Conservation (phyloP, 2,329 filamentous ascomycete genomes). For the Coniochaeta prunicola region DNA sequence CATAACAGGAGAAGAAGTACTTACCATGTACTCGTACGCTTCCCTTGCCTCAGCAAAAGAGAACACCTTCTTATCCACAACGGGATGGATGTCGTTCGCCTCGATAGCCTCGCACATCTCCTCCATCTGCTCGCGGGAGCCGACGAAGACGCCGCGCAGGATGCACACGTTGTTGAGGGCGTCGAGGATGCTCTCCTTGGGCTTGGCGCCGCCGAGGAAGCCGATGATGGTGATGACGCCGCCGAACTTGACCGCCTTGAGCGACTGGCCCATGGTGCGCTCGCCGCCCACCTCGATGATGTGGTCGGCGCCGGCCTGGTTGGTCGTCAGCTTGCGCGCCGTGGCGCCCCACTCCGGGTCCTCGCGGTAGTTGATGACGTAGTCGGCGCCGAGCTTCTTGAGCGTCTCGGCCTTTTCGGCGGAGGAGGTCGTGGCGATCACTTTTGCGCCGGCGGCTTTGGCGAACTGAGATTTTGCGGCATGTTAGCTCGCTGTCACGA, state of each 20-base stretch:
- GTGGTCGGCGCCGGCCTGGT: constrained; percentile 39
- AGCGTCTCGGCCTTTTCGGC: constrained; percentile 39
- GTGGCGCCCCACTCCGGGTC: constrained; percentile 45
- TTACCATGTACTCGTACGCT: constrained; percentile 47
- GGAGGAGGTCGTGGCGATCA: constrained; percentile 51
- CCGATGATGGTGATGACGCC: constrained; percentile 31
- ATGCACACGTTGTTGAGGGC: constrained; percentile 30
- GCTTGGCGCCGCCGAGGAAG: constrained; percentile 32
- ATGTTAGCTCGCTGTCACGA: background rate
- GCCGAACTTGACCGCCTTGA: constrained; percentile 21
- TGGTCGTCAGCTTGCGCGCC: constrained; percentile 39
- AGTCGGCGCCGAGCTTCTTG: constrained; percentile 44
- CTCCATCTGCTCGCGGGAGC: constrained; percentile 29
- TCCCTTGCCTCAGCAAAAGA: constrained; percentile 27
- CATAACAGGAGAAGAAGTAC: constrained; percentile 4
- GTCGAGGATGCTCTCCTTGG: constrained; percentile 45
- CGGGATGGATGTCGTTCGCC: constrained; percentile 32
- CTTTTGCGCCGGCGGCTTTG: constrained; percentile 41
- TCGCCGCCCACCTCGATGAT: constrained; percentile 51
- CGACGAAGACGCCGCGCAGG: constrained; percentile 32
- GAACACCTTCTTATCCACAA: constrained; percentile 30
- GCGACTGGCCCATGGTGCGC: constrained; percentile 36
- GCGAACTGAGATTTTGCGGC: constrained; percentile 25
- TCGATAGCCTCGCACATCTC: constrained; percentile 36
- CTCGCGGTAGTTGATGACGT: constrained; percentile 50